phyloP scores from a whole-genome alignment of 1,284 basidiomycete genomes.

The Apiotrichum sp. region DNA sequence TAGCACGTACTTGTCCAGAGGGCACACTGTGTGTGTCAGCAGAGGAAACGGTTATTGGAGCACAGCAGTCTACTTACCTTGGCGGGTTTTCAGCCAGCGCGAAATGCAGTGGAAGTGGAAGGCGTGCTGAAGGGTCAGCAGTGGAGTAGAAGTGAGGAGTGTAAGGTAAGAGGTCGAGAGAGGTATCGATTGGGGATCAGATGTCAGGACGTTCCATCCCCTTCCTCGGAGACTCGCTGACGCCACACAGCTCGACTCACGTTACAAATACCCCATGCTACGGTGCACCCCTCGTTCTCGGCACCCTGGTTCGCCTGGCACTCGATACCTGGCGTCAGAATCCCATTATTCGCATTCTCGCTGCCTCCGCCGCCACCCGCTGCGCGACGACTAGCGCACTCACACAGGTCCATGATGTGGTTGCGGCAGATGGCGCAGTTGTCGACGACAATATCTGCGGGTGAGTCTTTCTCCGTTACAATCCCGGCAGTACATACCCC shows the following conservation, averaged over 20 bases:
- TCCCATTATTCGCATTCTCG: background rate
- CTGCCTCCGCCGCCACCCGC: too few relatives aligned
- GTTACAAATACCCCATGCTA: slow-evolving; percentile 99
- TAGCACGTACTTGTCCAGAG: slow-evolving; percentile 74
- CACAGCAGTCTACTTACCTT: slow-evolving; percentile 46
- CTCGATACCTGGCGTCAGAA: slow-evolving; percentile 72
- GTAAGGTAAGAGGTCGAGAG: too few relatives aligned
- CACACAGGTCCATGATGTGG: slow-evolving; percentile 98
- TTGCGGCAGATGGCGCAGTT: slow-evolving; percentile 95
- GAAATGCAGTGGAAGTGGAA: slow-evolving; percentile 99
- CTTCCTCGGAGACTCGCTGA: too few relatives aligned
- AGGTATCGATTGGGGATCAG: too few relatives aligned
- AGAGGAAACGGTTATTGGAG: background rate
- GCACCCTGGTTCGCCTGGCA: slow-evolving; percentile 99
- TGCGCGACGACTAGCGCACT: slow-evolving; percentile 33
- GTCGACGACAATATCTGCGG: slow-evolving; percentile 82
- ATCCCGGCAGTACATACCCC: slow-evolving; percentile 58
- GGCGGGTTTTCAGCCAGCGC: slow-evolving; percentile 97
- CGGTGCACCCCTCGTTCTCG: slow-evolving; percentile 91
- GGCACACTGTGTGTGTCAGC: slow-evolving; percentile 62
- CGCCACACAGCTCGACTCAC: slow-evolving; percentile 53
- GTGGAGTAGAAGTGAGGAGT: background rate
- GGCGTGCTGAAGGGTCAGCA: slow-evolving; percentile 65
- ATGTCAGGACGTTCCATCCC: too few relatives aligned
- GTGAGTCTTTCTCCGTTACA: slow-evolving; percentile 11